Evolutionary conservation across 192 early-diverging fungal genomes (phyloP).

Genomic region (Cetraspora pellucida): DNA sequence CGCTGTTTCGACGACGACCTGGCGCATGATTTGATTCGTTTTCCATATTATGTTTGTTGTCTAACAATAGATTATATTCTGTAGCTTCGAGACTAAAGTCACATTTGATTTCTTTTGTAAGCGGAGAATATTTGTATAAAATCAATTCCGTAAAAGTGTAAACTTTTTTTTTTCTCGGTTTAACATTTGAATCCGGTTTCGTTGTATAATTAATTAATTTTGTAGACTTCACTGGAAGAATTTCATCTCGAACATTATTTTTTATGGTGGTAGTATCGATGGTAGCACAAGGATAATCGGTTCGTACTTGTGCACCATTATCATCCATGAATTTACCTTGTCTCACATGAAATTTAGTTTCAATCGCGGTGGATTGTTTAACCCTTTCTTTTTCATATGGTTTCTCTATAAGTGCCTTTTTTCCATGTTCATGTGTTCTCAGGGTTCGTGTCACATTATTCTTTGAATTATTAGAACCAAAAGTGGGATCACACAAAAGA

Average conservation of each 20-base stretch:
- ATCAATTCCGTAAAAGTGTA: not conserved
- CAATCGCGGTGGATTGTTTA: too few species aligned
- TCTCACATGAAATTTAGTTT: too few species aligned
- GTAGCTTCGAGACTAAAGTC: not conserved
- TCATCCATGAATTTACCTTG: too few species aligned
- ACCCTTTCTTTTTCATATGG: too few species aligned
- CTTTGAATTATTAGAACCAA: not conserved
- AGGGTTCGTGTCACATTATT: not conserved
- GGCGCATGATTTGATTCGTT: not conserved
- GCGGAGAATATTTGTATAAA: not conserved
- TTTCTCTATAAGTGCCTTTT: not conserved
- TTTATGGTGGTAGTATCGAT: too few species aligned
- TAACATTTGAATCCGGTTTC: not conserved
- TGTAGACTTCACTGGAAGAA: not conserved
- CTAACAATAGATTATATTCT: not conserved
- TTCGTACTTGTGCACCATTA: too few species aligned
- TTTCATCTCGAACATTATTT: not conserved
- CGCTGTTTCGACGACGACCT: not conserved
- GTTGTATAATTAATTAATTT: not conserved
- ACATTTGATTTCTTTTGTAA: not conserved
- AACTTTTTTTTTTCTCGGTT: not conserved
- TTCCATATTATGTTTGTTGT: not conserved
- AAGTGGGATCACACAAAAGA: not conserved
- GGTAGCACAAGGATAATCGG: too few species aligned
- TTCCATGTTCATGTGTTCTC: not conserved